Base-by-base conservation (phyloP, 2,329 filamentous ascomycete genomes). In the Phialemoniopsis sp. region DNA sequence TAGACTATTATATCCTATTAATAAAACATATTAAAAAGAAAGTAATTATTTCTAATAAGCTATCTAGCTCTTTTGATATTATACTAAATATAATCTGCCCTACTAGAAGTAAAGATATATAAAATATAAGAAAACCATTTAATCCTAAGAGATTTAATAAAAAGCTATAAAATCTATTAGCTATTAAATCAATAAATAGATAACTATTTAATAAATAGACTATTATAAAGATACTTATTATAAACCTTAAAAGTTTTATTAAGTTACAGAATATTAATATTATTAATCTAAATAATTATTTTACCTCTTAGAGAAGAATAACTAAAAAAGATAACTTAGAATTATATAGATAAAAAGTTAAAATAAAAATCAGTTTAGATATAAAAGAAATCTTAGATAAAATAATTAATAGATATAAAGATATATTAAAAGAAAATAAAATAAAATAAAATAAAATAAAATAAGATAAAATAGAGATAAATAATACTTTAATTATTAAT, bases 251-350 rank as follows among this genome's bases (percentile, higher is more conserved):
- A n/a, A n/a, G n/a, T n/a, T 30, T 14, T 40, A 17, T 32, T 39
- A 35, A 41, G 13, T 14, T 21, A 47, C 32, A 37, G 28, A 38
- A 34, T 46, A 37, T 43, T 38, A 39, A 19, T 39, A 42, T 8
- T 13, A 21, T 29, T 38, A 16, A 45, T 42, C 13, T 38, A 45
- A 29, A 36, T 45, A 26, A 36, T 3, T 29, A 39, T 28, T 39
- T 41, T 31, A 13, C 15, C 37, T 33, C 39, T 29, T 41, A 44
- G 29, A 19, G 32, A 29, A 17, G 33, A 32, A 10, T 29, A 29
- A 14, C 13, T 6, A 4, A 21, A 35, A 7, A 17, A 26, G 13
- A 6, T 6, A 21, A 34, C 10, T 14, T 16, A 4, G 19, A 34
- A 12, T 12, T 8, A 13, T 4, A 13, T 26, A 36, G 14, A 16